phyloP scores from a whole-genome alignment of 2,329 filamentous ascomycete genomes.

The Dryadomyces quercus-mongolicae region DNA sequence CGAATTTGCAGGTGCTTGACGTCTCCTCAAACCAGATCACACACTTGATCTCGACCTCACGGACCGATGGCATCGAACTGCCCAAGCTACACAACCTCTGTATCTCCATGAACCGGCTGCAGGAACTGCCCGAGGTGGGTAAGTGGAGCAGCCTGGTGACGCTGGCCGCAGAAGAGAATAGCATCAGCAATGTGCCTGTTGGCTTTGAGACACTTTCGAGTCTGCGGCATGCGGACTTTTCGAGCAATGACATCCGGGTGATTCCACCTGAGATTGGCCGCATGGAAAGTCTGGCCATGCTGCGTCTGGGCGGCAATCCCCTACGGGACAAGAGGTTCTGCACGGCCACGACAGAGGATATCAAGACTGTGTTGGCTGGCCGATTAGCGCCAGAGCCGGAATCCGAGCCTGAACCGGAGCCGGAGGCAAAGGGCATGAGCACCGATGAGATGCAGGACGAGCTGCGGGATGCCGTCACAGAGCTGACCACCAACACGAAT shows the following conservation, averaged over 20 bases:
- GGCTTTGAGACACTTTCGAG: constrained; percentile 58
- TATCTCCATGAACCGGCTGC: constrained; percentile 71
- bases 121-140: constrained; percentile 59
- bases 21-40: constrained; percentile 64
- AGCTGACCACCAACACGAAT: constrained; percentile 1
- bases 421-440: neutral
- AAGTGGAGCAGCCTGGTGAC: constrained; percentile 63
- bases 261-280: constrained; percentile 65
- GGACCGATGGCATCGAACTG: constrained; percentile 38
- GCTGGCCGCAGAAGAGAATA: constrained; percentile 72
- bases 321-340: constrained; percentile 79
- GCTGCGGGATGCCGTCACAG: constrained; percentile 8
- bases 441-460: constrained; percentile 5
- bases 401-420: constrained; percentile 1
- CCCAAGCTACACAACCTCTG: constrained; percentile 63
- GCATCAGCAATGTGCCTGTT: constrained; percentile 59
- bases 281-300: constrained; percentile 65
- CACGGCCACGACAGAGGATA: constrained; percentile 64
- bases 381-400: constrained; percentile 48
- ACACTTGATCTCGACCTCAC: constrained; percentile 30
- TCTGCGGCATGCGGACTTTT: constrained; percentile 69
- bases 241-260: constrained; percentile 67
- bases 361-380: constrained; percentile 61
- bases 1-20: constrained; percentile 62
- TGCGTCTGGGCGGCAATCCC: constrained; percentile 81